These are phyloP conservation scores for Ulota crispa DNA, from an alignment of 225 moss, liverwort and hornwort genomes.

Conservation along the genomic window DNA sequence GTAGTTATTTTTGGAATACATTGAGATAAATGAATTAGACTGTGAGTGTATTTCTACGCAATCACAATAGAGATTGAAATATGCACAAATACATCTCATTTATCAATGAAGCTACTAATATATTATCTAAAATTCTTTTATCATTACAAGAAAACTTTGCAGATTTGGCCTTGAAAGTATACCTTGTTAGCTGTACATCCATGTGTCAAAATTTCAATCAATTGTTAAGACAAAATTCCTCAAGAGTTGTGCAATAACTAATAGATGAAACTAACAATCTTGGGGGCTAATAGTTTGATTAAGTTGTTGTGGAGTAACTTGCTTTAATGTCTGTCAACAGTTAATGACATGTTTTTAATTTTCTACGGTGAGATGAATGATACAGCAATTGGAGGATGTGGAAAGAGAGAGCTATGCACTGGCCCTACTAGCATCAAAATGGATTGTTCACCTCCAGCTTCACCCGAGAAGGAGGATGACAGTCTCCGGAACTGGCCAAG, in stretches of 20 bases:
- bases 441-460: background rate
- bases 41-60: background rate
- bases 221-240: background rate
- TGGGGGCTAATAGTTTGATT: background rate
- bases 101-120: background rate
- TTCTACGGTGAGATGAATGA: background rate
- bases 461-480: conserved; percentile 21
- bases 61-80: background rate
- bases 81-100: background rate
- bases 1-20: background rate
- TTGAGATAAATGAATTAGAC: background rate
- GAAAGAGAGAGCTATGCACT: background rate
- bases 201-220: background rate
- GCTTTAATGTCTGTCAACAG: background rate
- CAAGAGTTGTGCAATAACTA: background rate
- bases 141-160: background rate
- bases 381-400: conserved; percentile 21
- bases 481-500: conserved; percentile 50
- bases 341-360: background rate
- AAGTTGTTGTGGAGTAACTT: background rate
- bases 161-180: background rate
- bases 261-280: background rate
- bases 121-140: background rate
- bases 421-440: conserved; percentile 13
- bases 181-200: background rate